Conservation (phyloP, 768 basidiomycete species). For the Roridomyces roridus region DNA sequence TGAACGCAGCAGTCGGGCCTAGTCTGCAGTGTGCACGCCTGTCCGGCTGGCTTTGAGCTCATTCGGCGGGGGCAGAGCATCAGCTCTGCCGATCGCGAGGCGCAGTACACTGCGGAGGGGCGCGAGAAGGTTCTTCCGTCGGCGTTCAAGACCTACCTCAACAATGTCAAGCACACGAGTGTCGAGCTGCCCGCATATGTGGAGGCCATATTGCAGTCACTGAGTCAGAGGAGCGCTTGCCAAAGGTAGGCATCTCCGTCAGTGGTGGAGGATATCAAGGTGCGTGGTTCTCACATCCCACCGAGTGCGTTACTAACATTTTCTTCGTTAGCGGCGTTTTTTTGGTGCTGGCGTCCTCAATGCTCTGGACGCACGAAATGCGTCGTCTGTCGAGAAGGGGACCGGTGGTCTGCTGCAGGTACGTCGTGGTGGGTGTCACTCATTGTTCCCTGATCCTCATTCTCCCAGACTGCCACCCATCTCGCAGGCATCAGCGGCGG, state of each 20-base stretch:
- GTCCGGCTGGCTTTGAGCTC: conserved; percentile 20
- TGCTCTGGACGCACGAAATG: conserved; percentile 54
- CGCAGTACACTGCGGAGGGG: conserved; percentile 41
- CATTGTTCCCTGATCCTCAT: not conserved
- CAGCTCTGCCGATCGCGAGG: conserved; percentile 40
- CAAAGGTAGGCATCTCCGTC: conserved; percentile 53
- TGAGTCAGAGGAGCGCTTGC: conserved; percentile 26
- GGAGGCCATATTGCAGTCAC: conserved; percentile 32
- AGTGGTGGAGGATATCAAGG: conserved; percentile 67
- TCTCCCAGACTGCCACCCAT: conserved; percentile 45
- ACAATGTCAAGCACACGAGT: conserved; percentile 39
- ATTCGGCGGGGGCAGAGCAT: conserved; percentile 39
- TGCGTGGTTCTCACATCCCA: not conserved
- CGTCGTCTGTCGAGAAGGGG: conserved; percentile 45
- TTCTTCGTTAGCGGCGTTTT: conserved; percentile 37
- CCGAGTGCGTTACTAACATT: not conserved
- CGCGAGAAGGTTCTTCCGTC: conserved; percentile 40
- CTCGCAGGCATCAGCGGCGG: conserved; percentile 56
- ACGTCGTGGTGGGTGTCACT: not conserved
- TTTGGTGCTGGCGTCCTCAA: conserved; percentile 58
- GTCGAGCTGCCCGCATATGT: conserved; percentile 41
- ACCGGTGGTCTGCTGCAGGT: conserved; percentile 56
- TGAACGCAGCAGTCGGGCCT: conserved; percentile 11
- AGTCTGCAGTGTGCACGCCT: conserved; percentile 15
- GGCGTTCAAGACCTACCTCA: conserved; percentile 47